phyloP scores from a whole-genome alignment of 768 basidiomycete genomes.

The Macrocybe gigantea region DNA sequence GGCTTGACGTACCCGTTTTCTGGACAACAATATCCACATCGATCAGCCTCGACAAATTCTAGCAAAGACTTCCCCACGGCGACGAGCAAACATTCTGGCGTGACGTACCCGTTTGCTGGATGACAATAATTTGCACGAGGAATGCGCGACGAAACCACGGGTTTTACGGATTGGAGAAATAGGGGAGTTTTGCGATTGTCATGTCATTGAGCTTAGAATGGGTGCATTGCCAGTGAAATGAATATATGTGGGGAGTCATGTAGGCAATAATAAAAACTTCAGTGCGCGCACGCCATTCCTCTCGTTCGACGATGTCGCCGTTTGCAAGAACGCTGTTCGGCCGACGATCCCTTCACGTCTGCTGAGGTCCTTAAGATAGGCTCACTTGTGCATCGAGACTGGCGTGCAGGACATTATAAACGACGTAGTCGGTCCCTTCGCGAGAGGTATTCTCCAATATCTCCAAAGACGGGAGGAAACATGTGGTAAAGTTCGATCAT shows the following conservation, averaged over 20 bases:
- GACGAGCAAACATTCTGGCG: too few relatives aligned
- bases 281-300: slow-evolving; percentile 1
- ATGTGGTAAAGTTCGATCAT: slow-evolving; percentile 15
- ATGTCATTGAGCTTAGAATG: slow-evolving; percentile 1
- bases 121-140: too few relatives aligned
- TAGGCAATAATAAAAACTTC: too few relatives aligned
- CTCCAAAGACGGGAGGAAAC: slow-evolving; percentile 12
- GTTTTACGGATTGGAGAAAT: neutral
- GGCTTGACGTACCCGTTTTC: too few relatives aligned
- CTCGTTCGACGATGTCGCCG: neutral
- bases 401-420: slow-evolving; percentile 1
- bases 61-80: too few relatives aligned
- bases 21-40: too few relatives aligned
- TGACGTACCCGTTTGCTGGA: too few relatives aligned
- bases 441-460: slow-evolving; percentile 1
- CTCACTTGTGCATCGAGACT: neutral
- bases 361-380: neutral
- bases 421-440: neutral
- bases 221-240: slow-evolving; percentile 3
- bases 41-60: too few relatives aligned
- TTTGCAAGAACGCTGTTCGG: too few relatives aligned
- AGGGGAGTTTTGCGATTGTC: slow-evolving; percentile 33
- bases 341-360: neutral
- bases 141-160: neutral
- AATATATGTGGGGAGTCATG: neutral